phyloP scores from a whole-genome alignment of 2,329 filamentous ascomycete species.

The Epicoccum sorghinum region DNA sequence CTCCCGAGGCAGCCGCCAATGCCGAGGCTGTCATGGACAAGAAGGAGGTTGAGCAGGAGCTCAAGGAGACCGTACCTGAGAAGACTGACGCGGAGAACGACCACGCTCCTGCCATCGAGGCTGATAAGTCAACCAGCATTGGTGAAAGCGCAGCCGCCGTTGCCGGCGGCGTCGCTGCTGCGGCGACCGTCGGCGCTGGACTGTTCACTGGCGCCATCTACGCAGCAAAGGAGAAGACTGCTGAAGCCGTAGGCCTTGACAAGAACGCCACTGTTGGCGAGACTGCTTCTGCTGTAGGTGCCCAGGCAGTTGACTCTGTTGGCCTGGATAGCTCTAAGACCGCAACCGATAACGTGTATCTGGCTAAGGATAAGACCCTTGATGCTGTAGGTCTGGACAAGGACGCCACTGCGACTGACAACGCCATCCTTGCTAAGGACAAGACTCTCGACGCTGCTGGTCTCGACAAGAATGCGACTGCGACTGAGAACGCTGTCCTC shows the following conservation, averaged over 20 bases:
- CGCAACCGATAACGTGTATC: constrained; percentile 51
- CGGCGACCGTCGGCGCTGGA: constrained; percentile 51
- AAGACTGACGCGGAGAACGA: constrained; percentile 56
- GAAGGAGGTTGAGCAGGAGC: constrained; percentile 72
- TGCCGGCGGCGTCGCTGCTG: constrained; percentile 41
- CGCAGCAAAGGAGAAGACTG: constrained; percentile 42
- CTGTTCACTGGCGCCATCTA: constrained; percentile 42
- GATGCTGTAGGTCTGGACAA: constrained; percentile 52
- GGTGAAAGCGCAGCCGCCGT: constrained; percentile 21
- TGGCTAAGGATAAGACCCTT: constrained; percentile 72
- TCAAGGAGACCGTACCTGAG: constrained; percentile 69
- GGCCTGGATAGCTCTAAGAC: constrained; percentile 49
- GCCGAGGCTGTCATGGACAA: constrained; percentile 73
- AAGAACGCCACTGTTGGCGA: constrained; percentile 47
- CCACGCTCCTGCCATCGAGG: constrained; percentile 22
- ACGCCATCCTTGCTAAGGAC: constrained; percentile 36
- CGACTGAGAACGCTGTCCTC: constrained; percentile 43
- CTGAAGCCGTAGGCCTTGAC: constrained; percentile 47
- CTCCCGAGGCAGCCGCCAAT: constrained; percentile 72
- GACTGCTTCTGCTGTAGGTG: constrained; percentile 25
- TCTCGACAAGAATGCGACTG: constrained; percentile 49
- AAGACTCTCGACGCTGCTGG: constrained; percentile 18
- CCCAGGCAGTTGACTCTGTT: constrained; percentile 42
- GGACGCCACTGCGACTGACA: constrained; percentile 28
- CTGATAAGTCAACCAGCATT: constrained; percentile 16